Evolutionary conservation across 371 early-diverging fungal genomes (phyloP).

Genomic region (Mucor velutinosus): DNA sequence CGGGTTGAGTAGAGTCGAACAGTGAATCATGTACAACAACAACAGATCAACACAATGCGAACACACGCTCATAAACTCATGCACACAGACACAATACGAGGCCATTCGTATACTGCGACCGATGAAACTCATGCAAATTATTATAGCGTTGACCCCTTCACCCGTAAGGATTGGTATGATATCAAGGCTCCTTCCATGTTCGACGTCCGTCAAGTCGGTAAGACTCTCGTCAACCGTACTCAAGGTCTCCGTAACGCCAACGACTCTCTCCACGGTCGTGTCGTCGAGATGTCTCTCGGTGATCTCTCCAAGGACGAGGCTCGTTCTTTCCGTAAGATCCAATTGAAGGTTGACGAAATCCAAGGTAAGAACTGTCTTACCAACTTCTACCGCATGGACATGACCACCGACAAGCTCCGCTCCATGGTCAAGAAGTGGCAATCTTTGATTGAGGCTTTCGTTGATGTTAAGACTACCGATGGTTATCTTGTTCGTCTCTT

Average conservation of each 20-base stretch:
- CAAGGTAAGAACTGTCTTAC: slow-evolving; percentile 98
- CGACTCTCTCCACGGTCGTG: slow-evolving; percentile 94
- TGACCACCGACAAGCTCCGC: slow-evolving; percentile 99
- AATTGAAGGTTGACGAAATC: slow-evolving; percentile 98
- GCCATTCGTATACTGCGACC: not conserved
- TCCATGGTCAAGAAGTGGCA: slow-evolving; percentile 99
- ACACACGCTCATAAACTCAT: not conserved
- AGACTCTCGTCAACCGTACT: slow-evolving; percentile 98
- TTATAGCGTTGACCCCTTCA: slow-evolving; percentile 89
- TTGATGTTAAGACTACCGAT: slow-evolving; percentile 99
- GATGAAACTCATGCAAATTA: not conserved
- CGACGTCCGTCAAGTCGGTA: slow-evolving; percentile 90
- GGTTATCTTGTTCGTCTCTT: slow-evolving; percentile 99
- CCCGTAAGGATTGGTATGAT: slow-evolving; percentile 99
- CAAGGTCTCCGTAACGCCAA: slow-evolving; percentile 95
- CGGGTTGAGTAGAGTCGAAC: not conserved
- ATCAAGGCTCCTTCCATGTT: slow-evolving; percentile 98
- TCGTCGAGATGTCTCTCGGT: slow-evolving; percentile 95
- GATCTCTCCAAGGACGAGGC: slow-evolving; percentile 97
- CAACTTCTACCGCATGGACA: slow-evolving; percentile 99
- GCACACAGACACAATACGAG: not conserved
- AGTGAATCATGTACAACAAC: not conserved
- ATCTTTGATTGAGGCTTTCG: slow-evolving; percentile 97
- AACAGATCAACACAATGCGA: not conserved
- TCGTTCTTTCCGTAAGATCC: slow-evolving; percentile 97